phyloP scores from a whole-genome alignment of 2,329 filamentous ascomycete genomes.

The Fonsecaea monophora region DNA sequence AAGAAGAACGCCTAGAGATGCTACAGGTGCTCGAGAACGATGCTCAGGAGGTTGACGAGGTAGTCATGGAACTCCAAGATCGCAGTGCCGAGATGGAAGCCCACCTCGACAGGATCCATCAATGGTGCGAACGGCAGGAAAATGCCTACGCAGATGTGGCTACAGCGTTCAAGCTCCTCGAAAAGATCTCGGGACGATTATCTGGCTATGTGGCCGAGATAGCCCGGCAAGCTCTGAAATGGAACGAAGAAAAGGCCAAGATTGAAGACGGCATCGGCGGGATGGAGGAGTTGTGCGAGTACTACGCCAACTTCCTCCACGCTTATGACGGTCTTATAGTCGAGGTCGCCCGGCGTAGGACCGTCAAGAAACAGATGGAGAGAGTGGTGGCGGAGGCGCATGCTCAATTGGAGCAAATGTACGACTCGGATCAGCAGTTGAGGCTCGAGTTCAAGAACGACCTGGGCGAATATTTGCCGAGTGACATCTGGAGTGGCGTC shows the following conservation, averaged over 20 bases:
- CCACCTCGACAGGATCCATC: slow-evolving; percentile 68
- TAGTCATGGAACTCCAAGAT: slow-evolving; percentile 73
- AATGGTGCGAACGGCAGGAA: slow-evolving; percentile 66
- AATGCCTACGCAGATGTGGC: slow-evolving; percentile 63
- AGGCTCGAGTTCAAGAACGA: slow-evolving; percentile 80
- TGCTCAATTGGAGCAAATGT: slow-evolving; percentile 75
- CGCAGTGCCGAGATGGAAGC: slow-evolving; percentile 78
- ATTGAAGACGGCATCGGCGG: slow-evolving; percentile 75
- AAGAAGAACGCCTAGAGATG: slow-evolving; percentile 81
- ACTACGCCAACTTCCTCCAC: slow-evolving; percentile 84
- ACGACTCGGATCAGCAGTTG: slow-evolving; percentile 73
- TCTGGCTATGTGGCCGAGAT: slow-evolving; percentile 58
- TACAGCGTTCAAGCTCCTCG: slow-evolving; percentile 70
- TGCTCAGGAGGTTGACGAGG: slow-evolving; percentile 66
- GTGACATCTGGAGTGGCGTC: slow-evolving; percentile 84
- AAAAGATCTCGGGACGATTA: slow-evolving; percentile 70
- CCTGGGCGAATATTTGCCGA: slow-evolving; percentile 84
- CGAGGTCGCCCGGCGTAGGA: slow-evolving; percentile 77
- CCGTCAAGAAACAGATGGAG: slow-evolving; percentile 75
- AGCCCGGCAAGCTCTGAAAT: slow-evolving; percentile 60
- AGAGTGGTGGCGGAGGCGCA: slow-evolving; percentile 78
- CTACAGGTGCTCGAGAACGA: slow-evolving; percentile 71
- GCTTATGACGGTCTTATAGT: slow-evolving; percentile 85
- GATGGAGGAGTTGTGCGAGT: slow-evolving; percentile 76
- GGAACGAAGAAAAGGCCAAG: slow-evolving; percentile 75